Percentiles rank a stretch among this genome's conserved stretches.
Evolutionary conservation across 2,329 filamentous ascomycete genomes (phyloP).

Genomic region (Lasiodiplodia citricola): DNA sequence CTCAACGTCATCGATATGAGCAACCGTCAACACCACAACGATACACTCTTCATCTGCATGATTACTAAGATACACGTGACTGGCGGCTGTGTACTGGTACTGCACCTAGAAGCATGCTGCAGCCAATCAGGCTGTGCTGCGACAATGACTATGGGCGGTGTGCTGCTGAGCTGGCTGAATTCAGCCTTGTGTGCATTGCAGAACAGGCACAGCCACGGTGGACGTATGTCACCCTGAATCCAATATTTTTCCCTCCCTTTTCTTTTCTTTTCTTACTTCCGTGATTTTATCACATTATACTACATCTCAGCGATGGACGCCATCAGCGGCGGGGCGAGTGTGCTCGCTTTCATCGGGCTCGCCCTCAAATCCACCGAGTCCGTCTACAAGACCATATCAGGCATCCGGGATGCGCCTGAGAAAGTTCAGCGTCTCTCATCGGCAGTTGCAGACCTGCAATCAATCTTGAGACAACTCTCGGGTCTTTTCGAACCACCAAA

Average conservation of each 20-base stretch:
- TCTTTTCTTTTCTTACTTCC: background rate
- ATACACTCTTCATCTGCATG: background rate
- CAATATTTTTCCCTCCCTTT: too few relatives aligned
- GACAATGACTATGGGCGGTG: too few relatives aligned
- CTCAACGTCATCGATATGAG: background rate
- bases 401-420: background rate
- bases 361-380: constrained; percentile 15
- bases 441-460: background rate
- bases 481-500: background rate
- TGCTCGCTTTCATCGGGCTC: constrained; percentile 13
- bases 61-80: too few relatives aligned
- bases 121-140: too few relatives aligned
- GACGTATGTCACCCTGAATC: too few relatives aligned
- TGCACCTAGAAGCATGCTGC: too few relatives aligned
- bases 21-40: background rate
- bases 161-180: too few relatives aligned
- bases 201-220: background rate
- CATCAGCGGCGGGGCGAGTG: background rate
- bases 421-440: background rate
- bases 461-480: background rate
- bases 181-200: too few relatives aligned
- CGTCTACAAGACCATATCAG: background rate
- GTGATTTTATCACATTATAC: background rate
- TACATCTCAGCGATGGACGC: background rate
- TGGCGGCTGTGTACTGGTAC: background rate